Percentiles rank a stretch among this genome's conserved stretches.
These are phyloP conservation scores for Arthrobotrys iridis DNA, from an alignment of 2,329 filamentous ascomycete species.

Conservation along the genomic window DNA sequence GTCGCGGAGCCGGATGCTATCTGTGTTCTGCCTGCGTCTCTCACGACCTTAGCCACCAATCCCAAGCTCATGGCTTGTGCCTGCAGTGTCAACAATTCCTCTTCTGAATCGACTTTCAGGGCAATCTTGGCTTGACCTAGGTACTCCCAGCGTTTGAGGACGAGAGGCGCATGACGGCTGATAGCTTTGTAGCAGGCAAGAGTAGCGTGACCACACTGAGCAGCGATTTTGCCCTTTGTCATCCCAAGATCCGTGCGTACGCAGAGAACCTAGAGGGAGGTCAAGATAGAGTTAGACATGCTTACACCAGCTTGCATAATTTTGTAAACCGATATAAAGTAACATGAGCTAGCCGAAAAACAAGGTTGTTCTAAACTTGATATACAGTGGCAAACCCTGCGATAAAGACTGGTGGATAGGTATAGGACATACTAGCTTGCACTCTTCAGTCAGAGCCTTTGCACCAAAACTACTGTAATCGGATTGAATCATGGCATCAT, in stretches of 20 bases:
- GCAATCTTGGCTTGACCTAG: slow-evolving; percentile 93
- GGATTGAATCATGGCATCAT: slow-evolving; percentile 53
- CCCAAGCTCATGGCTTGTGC: slow-evolving; percentile 83
- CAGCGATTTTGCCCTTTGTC: slow-evolving; percentile 98
- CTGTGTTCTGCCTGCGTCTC: slow-evolving; percentile 96
- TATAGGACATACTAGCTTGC: slow-evolving; percentile 56
- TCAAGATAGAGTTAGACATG: not conserved
- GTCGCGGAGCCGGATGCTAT: slow-evolving; percentile 93
- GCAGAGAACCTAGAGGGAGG: slow-evolving; percentile 67
- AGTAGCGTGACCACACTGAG: slow-evolving; percentile 94
- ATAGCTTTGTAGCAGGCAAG: slow-evolving; percentile 95
- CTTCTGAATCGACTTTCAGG: slow-evolving; percentile 79
- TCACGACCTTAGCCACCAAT: slow-evolving; percentile 86
- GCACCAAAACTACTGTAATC: slow-evolving; percentile 49
- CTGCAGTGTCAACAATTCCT: slow-evolving; percentile 78
- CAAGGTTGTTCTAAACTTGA: too few relatives aligned
- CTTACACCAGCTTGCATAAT: not conserved
- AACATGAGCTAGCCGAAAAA: not conserved
- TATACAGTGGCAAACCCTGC: too few relatives aligned
- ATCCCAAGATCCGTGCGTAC: slow-evolving; percentile 95
- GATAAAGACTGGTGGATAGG: not conserved
- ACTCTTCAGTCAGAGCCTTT: slow-evolving; percentile 55
- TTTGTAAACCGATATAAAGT: too few relatives aligned
- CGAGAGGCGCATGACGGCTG: slow-evolving; percentile 66
- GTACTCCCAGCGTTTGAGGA: slow-evolving; percentile 86